These are phyloP conservation scores for Wickerhamiella australiensis DNA, from an alignment of 805 yeast species.

Conservation along the genomic window DNA sequence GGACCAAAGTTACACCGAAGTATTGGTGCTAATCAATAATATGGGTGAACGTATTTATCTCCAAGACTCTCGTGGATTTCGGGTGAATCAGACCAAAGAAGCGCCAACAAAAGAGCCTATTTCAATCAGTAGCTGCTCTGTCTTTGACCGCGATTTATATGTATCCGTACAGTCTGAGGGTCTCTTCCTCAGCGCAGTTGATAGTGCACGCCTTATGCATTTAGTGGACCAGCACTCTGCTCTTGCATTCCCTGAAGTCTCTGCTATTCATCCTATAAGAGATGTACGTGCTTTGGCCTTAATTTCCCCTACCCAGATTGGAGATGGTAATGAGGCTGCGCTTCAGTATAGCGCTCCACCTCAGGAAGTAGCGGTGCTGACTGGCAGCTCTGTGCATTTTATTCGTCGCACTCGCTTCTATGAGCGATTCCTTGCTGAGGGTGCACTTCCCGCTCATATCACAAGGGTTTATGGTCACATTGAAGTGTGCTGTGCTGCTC, in stretches of 20 bases:
- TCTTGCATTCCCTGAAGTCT: constrained; percentile 22
- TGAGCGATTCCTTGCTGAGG: constrained; percentile 55
- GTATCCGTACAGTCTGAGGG: constrained; percentile 32
- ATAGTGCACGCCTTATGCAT: constrained; percentile 65
- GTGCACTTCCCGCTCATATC: constrained; percentile 50
- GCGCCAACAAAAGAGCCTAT: constrained; percentile 1
- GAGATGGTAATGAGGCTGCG: constrained; percentile 61
- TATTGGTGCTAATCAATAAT: constrained; percentile 18
- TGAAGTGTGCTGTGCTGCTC: constrained; percentile 82
- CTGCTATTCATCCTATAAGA: constrained; percentile 45
- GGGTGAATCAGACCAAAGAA: neutral
- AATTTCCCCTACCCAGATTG: constrained; percentile 44
- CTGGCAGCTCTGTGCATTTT: constrained; percentile 64
- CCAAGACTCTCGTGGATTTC: constrained; percentile 6
- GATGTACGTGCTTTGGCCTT: constrained; percentile 66
- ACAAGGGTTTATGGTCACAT: constrained; percentile 70
- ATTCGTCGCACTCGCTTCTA: constrained; percentile 74
- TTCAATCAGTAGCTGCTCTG: neutral
- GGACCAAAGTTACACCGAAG: constrained; percentile 1
- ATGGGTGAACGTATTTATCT: constrained; percentile 21
- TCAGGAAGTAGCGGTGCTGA: constrained; percentile 67
- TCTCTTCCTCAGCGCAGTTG: constrained; percentile 68
- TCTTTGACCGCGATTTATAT: constrained; percentile 37
- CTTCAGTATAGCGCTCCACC: constrained; percentile 64
- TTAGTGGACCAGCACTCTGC: constrained; percentile 40